Percentiles rank a stretch among this genome's conserved stretches.
These are phyloP conservation scores for Microcos paniculata DNA, from an alignment of 345 rosid species.

Conservation along the genomic window DNA sequence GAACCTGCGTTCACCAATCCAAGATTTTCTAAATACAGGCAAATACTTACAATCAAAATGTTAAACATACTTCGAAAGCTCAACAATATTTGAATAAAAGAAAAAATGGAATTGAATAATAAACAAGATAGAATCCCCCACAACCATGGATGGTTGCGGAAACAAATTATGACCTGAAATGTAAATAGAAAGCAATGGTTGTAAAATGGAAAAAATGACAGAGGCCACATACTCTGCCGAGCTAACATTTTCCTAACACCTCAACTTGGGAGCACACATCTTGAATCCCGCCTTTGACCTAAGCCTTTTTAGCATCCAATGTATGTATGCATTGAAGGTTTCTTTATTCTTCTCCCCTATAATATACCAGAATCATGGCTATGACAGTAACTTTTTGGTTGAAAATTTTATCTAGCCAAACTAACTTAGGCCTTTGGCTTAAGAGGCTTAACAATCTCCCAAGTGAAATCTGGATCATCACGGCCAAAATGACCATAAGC, in stretches of 20 bases:
- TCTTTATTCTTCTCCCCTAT: conserved; percentile 28
- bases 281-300: not conserved
- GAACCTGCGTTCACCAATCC: not conserved
- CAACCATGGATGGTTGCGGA: conserved; percentile 1
- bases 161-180: not conserved
- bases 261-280: not conserved
- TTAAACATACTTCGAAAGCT: not conserved
- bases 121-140: not conserved
- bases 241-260: not conserved
- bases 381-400: conserved; percentile 11
- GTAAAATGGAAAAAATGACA: not conserved
- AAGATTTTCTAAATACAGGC: not conserved
- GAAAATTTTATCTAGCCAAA: not conserved
- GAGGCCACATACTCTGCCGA: not conserved
- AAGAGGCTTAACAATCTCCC: conserved; percentile 73
- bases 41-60: not conserved
- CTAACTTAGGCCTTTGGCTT: conserved; percentile 54
- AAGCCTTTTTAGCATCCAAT: not conserved
- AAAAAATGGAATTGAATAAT: not conserved
- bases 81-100: not conserved
- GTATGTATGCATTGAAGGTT: conserved; percentile 20
- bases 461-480: conserved; percentile 70
- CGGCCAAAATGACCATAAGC: conserved; percentile 78
- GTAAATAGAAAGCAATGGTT: not conserved
- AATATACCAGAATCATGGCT: conserved; percentile 24